These are phyloP conservation scores for Saccharomycopsis microspora DNA, from an alignment of 805 yeast genomes.

Conservation along the genomic window DNA sequence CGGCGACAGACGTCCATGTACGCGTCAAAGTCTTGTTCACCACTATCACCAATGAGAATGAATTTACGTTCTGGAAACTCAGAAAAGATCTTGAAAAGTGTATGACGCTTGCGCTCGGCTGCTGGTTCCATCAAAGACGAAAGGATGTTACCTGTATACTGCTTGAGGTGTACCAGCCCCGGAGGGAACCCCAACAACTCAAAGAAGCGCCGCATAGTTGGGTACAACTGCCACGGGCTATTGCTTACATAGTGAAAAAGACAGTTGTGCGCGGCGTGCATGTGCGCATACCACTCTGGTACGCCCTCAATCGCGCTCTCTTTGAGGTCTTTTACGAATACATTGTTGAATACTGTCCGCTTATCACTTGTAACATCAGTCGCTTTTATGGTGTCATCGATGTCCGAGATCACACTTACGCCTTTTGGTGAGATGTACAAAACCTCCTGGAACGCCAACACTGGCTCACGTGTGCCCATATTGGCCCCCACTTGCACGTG, in stretches of 20 bases:
- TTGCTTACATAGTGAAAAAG: conserved; percentile 91
- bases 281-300: conserved; percentile 54
- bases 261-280: conserved; percentile 30
- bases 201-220: conserved; percentile 42
- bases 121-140: conserved; percentile 82
- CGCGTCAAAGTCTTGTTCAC: conserved; percentile 91
- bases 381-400: conserved; percentile 86
- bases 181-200: conserved; percentile 46
- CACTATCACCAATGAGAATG: conserved; percentile 87
- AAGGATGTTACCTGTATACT: conserved; percentile 71
- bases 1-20: conserved; percentile 56
- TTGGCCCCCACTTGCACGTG: conserved; percentile 39
- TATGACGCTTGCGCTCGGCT: conserved; percentile 62
- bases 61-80: conserved; percentile 76
- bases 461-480: conserved; percentile 30
- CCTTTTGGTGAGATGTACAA: conserved; percentile 36
- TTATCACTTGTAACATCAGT: conserved; percentile 90
- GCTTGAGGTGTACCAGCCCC: conserved; percentile 82
- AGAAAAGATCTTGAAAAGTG: conserved; percentile 47
- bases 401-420: conserved; percentile 72
- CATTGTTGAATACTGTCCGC: conserved; percentile 68
- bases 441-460: conserved; percentile 35
- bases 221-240: conserved; percentile 84
- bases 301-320: conserved; percentile 71
- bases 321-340: conserved; percentile 52